These are phyloP conservation scores for Fusarium albidum DNA, from an alignment of 2,329 filamentous ascomycete species.

Conservation along the genomic window DNA sequence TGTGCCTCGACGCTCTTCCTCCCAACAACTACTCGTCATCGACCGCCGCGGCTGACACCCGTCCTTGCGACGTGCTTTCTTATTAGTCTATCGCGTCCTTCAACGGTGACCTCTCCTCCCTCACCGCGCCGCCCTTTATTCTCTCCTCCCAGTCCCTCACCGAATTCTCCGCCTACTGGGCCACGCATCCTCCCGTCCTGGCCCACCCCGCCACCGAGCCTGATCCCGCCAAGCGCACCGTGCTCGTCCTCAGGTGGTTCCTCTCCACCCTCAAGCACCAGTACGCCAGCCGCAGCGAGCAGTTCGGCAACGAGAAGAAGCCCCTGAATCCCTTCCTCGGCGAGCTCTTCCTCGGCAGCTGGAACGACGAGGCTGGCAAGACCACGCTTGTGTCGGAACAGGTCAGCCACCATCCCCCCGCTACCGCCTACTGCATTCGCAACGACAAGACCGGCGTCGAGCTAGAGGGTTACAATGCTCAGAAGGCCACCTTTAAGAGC, in stretches of 20 bases:
- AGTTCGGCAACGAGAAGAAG: constrained; percentile 93
- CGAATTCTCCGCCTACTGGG: constrained; percentile 86
- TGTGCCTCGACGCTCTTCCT: not conserved
- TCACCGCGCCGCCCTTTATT: constrained; percentile 85
- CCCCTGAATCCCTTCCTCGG: constrained; percentile 95
- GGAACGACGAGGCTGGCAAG: constrained; percentile 82
- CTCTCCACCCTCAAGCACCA: constrained; percentile 92
- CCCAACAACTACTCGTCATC: constrained; percentile 5
- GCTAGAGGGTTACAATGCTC: constrained; percentile 90
- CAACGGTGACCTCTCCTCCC: constrained; percentile 80
- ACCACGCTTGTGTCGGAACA: constrained; percentile 93
- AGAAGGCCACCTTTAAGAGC: constrained; percentile 92
- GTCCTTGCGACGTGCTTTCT: constrained; percentile 23
- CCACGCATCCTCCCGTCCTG: constrained; percentile 79
- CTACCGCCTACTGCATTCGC: constrained; percentile 91
- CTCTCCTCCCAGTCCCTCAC: constrained; percentile 80
- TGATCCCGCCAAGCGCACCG: constrained; percentile 81
- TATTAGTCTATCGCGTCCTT: constrained; percentile 82
- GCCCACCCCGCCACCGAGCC: constrained; percentile 82
- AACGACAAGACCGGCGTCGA: constrained; percentile 84
- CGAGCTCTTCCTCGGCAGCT: constrained; percentile 91
- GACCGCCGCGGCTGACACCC: constrained; percentile 22
- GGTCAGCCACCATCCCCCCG: constrained; percentile 93
- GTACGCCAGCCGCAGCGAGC: constrained; percentile 76
- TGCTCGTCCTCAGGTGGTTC: constrained; percentile 97